These are phyloP conservation scores for Blastomyces gilchristii DNA, from an alignment of 2,329 filamentous ascomycete species.

Conservation along the genomic window DNA sequence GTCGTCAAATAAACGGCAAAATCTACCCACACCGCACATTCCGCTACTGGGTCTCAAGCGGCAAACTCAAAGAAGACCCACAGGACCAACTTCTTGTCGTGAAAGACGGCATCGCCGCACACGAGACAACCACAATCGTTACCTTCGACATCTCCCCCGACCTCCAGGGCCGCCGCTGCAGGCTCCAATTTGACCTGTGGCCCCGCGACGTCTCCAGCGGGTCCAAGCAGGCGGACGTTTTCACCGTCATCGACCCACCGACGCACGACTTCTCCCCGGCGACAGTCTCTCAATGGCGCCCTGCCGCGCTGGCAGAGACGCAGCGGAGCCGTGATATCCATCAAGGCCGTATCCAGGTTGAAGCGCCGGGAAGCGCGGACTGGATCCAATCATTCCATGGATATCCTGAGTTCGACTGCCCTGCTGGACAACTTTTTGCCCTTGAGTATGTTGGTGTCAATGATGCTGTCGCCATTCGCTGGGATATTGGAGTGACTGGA, in stretches of 20 bases:
- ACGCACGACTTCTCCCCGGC: constrained; percentile 2
- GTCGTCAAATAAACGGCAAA: constrained; percentile 11
- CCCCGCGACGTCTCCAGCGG: constrained; percentile 19
- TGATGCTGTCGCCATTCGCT: constrained; percentile 18
- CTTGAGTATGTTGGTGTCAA: constrained; percentile 22
- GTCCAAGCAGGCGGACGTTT: constrained; percentile 18
- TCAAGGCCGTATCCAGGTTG: constrained; percentile 15
- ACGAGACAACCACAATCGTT: constrained; percentile 20
- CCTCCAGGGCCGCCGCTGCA: constrained; percentile 16
- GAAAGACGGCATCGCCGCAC: constrained; percentile 16
- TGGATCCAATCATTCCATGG: constrained; percentile 18
- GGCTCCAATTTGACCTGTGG: constrained; percentile 20
- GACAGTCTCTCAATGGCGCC: constrained; percentile 6
- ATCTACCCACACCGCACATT: constrained; percentile 19
- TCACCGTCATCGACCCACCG: constrained; percentile 19
- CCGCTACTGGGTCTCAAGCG: constrained; percentile 19
- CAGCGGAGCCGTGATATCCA: constrained; percentile 16
- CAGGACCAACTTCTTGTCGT: constrained; percentile 19
- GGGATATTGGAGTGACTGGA: constrained; percentile 21
- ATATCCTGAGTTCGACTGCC: constrained; percentile 19
- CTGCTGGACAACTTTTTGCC: constrained; percentile 17
- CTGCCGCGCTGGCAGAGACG: constrained; percentile 8
- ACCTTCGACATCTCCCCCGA: constrained; percentile 17
- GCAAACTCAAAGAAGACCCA: constrained; percentile 17
- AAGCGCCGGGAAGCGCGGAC: constrained; percentile 15